Evolutionary conservation across 192 early-diverging fungal species (phyloP).

Genomic region (Helicostylum pulchrum): DNA sequence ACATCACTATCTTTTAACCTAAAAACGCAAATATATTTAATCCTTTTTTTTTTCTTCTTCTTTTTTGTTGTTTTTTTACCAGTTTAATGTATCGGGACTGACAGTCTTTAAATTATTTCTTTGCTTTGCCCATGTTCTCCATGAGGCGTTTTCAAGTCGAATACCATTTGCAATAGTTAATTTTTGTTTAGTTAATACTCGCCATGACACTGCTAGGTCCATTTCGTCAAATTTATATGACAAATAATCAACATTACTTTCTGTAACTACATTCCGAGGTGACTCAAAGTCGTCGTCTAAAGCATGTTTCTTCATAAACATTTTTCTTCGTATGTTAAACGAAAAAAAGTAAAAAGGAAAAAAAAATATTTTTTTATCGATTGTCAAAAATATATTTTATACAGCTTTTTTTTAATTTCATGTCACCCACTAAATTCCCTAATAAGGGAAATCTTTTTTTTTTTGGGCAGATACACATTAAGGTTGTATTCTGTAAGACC

Average conservation of each 20-base stretch:
- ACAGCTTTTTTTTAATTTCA: too few species aligned
- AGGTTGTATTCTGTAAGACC: too few species aligned
- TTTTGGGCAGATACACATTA: too few species aligned
- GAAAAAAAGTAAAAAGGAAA: too few species aligned
- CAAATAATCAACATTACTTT: constrained; percentile 57
- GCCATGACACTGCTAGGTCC: constrained; percentile 63
- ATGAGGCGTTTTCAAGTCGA: constrained; percentile 66
- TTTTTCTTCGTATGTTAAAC: not conserved
- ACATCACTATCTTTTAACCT: constrained; percentile 67
- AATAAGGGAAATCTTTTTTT: too few species aligned
- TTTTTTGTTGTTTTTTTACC: constrained; percentile 38
- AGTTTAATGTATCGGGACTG: constrained; percentile 39
- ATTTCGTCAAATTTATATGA: constrained; percentile 58
- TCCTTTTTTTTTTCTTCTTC: not conserved
- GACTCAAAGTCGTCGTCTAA: constrained; percentile 29
- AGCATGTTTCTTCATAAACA: not conserved
- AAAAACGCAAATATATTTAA: not conserved
- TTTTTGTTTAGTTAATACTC: constrained; percentile 60
- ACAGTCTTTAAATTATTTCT: constrained; percentile 55
- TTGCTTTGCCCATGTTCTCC: constrained; percentile 66
- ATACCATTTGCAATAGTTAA: constrained; percentile 56
- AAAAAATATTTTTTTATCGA: too few species aligned
- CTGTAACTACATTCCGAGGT: constrained; percentile 17
- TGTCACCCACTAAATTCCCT: too few species aligned
- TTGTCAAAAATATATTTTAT: too few species aligned